Conservation (phyloP, 1,284 basidiomycete species). For the Boletus subluridellus region DNA sequence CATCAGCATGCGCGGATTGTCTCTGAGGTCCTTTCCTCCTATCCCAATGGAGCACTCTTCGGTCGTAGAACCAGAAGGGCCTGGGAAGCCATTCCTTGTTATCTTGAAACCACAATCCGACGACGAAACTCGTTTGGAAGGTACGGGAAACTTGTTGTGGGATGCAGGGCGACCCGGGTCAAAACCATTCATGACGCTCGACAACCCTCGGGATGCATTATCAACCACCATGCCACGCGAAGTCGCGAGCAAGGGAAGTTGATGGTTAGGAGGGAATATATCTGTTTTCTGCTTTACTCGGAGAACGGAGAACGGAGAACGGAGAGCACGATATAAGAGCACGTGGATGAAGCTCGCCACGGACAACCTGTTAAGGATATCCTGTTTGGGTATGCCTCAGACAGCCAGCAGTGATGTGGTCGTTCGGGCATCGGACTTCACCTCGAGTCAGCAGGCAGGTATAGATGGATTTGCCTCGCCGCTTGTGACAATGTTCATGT, state of each 20-base stretch:
- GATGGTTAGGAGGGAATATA: conserved; percentile 1
- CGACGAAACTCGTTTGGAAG: background rate
- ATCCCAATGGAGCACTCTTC: background rate
- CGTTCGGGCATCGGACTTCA: background rate
- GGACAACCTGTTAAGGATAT: conserved; percentile 4
- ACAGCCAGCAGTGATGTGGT: background rate
- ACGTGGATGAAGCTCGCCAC: conserved; percentile 8
- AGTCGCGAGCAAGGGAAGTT: background rate
- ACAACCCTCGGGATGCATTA: conserved; percentile 1
- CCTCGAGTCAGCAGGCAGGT: background rate
- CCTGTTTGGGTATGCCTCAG: background rate
- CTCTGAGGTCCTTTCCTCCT: background rate
- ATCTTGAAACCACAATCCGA: background rate
- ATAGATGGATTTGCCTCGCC: background rate
- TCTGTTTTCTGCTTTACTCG: conserved; percentile 6
- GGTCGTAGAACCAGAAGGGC: background rate
- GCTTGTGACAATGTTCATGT: background rate
- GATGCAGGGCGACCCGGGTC: background rate
- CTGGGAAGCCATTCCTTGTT: background rate
- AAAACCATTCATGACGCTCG: background rate
- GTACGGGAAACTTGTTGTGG: background rate
- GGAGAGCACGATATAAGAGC: background rate
- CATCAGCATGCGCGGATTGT: background rate
- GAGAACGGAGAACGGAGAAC: background rate
- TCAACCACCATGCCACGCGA: background rate